phyloP scores from a whole-genome alignment of 73 alveolate genomes.

The Blepharisma japonicum region DNA sequence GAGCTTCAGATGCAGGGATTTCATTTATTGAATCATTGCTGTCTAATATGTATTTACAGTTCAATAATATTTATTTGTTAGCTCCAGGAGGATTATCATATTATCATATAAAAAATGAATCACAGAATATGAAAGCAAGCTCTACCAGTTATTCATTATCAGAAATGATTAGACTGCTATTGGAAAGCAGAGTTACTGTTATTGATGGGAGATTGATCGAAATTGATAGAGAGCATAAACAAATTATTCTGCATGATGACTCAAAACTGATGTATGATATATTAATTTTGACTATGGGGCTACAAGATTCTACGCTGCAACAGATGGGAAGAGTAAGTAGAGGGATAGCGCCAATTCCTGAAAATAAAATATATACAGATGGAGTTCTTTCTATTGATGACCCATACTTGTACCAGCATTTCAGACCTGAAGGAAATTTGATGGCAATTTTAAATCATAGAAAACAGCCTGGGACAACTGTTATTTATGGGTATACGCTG shows the following conservation, averaged over 20 bases:
- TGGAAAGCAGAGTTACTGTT: slow-evolving; percentile 94
- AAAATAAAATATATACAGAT: slow-evolving; percentile 54
- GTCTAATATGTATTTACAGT: slow-evolving; percentile 85
- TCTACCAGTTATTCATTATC: slow-evolving; percentile 88
- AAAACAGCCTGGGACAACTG: slow-evolving; percentile 69
- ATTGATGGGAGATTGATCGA: slow-evolving; percentile 94
- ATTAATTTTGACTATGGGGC: slow-evolving; percentile 90
- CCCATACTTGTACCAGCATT: slow-evolving; percentile 81
- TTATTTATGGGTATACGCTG: slow-evolving; percentile 93
- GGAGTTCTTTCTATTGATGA: slow-evolving; percentile 81
- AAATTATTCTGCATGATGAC: slow-evolving; percentile 89
- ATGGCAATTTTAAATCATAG: slow-evolving; percentile 68
- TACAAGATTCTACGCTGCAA: slow-evolving; percentile 81
- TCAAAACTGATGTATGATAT: slow-evolving; percentile 91
- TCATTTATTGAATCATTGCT: slow-evolving; percentile 93
- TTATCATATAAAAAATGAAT: slow-evolving; percentile 82
- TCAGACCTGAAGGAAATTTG: slow-evolving; percentile 56
- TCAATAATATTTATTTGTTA: slow-evolving; percentile 88
- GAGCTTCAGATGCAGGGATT: slow-evolving; percentile 97
- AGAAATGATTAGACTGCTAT: slow-evolving; percentile 89
- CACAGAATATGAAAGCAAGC: slow-evolving; percentile 80
- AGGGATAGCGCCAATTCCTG: slow-evolving; percentile 78
- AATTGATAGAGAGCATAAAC: slow-evolving; percentile 88
- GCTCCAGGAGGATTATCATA: slow-evolving; percentile 98
- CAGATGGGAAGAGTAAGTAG: slow-evolving; percentile 57